phyloP scores from a whole-genome alignment of 257 asterid genomes.

The Petunia axillaris region DNA sequence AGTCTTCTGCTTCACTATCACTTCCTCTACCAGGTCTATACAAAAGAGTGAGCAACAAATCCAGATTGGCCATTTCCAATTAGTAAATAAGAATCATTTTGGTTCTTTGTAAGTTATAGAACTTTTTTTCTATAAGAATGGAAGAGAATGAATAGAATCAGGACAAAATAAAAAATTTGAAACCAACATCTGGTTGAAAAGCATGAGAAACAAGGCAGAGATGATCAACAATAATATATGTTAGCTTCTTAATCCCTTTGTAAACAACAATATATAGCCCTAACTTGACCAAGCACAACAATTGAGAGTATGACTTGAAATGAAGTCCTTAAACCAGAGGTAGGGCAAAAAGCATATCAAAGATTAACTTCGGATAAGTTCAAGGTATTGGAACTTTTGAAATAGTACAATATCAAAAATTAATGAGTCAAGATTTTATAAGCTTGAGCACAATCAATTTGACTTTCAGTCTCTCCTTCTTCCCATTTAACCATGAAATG shows the following conservation, averaged over 20 bases:
- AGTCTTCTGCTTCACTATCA: conserved; percentile 95
- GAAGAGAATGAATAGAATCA: background rate
- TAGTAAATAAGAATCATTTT: background rate
- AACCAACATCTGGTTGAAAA: background rate
- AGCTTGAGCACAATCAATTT: background rate
- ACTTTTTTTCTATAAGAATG: background rate
- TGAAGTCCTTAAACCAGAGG: background rate
- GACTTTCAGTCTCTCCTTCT: background rate
- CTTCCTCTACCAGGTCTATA: conserved; percentile 87
- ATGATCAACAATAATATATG: background rate
- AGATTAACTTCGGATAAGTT: conserved; percentile 1
- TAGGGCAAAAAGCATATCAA: background rate
- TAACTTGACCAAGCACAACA: background rate
- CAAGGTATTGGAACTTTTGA: conserved; percentile 22
- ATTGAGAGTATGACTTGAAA: background rate
- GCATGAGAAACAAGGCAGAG: background rate
- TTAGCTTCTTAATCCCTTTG: background rate
- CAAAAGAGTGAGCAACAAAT: conserved; percentile 35
- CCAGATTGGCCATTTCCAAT: conserved; percentile 11
- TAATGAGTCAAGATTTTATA: background rate
- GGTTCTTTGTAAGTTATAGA: background rate
- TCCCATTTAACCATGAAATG: background rate
- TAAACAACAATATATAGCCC: background rate
- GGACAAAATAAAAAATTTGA: background rate
- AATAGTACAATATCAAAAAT: background rate